Conservation (phyloP, 495 filamentous ascomycete species). For the Lophiostoma macrostomum region DNA sequence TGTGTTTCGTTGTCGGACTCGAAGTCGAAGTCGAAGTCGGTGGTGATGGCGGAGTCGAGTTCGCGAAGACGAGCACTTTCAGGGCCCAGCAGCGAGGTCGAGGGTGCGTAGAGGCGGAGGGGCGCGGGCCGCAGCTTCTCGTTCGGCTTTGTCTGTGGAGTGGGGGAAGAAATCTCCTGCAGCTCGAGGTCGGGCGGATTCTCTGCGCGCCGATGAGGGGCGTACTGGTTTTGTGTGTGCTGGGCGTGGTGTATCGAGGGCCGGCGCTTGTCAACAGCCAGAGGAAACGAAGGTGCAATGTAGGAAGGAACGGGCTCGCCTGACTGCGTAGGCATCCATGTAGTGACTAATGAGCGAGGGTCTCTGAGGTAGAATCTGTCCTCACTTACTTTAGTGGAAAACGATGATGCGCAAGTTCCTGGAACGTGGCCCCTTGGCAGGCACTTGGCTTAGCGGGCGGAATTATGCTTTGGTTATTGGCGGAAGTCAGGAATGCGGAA, state of each 20-base stretch:
- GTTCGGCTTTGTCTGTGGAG: not conserved
- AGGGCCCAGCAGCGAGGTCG: slow-evolving; percentile 10
- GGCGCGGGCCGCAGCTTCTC: slow-evolving; percentile 2
- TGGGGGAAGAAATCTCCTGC: slow-evolving; percentile 3
- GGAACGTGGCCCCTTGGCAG: slow-evolving; percentile 30
- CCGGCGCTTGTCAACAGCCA: slow-evolving; percentile 15
- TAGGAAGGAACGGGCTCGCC: slow-evolving; percentile 31
- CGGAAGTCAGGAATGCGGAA: too few species aligned
- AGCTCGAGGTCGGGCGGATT: slow-evolving; percentile 23
- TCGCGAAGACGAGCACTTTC: slow-evolving; percentile 25
- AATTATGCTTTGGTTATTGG: too few species aligned
- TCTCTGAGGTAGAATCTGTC: slow-evolving; percentile 18
- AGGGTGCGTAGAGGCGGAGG: slow-evolving; percentile 4
- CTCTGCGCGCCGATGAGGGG: slow-evolving; percentile 16
- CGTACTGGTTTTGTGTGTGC: slow-evolving; percentile 19
- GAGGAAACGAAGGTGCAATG: slow-evolving; percentile 24
- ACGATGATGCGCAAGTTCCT: slow-evolving; percentile 16
- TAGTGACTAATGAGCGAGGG: slow-evolving; percentile 16
- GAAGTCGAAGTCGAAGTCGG: slow-evolving; percentile 16
- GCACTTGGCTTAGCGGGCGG: too few species aligned
- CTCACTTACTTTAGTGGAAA: slow-evolving; percentile 23
- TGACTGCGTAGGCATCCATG: slow-evolving; percentile 40
- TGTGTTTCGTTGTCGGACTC: slow-evolving; percentile 14
- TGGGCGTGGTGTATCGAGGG: slow-evolving; percentile 32
- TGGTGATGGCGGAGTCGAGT: slow-evolving; percentile 7